Evolutionary conservation across 1,284 basidiomycete species (phyloP), one percentile per base, ranked within the genome.

Genomic region (Neolentinus lepideus): DNA sequence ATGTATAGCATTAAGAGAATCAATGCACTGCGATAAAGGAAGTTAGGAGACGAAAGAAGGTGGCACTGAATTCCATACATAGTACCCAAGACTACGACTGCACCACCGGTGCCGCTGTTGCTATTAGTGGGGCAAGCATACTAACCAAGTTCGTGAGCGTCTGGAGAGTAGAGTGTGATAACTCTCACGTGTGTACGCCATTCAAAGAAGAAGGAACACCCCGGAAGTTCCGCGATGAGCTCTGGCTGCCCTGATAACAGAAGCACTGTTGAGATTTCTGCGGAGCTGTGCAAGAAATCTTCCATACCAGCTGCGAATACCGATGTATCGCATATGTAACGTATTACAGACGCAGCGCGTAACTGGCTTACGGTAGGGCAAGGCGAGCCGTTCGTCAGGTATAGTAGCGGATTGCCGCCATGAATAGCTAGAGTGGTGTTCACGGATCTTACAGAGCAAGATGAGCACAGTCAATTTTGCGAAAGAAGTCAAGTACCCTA

Each of bases 171-270:
- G 19, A 33, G 51, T 26, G 51, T n/a, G 38, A 54, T 53, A 56
- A 47, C 19, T 67, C 78, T 64, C 60, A 88, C 88, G 61, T 79
- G 80, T 21, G 84, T 89, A 56, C 77, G 75, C 87, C 85, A 90
- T 71, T 91, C 87, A 50, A 88, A 68, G 55, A 84, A 78, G 66
- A 82, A 91, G 21, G 80, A 78, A 66, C 86, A 91, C 16, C 80
- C 81, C 11, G 84, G 86, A 21, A 86, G 75, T 56, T 84, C 80
- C 2, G 76, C 80, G 11, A 86, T 66, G 1, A 90, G 72, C 14
- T 77, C 68, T 3, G 88, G 88, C 56, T 71, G 67, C 1, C 77
- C 79, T 76, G 36, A 36, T 45, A 43, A 16, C 45, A 52, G 25
- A 31, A 51, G 51, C 22, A 29, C 33, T 24, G 2, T 14, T 33